Percentiles rank a stretch among this genome's conserved stretches.
These are phyloP conservation scores for Barbarea vulgaris DNA, from an alignment of 345 rosid genomes.

Conservation along the genomic window DNA sequence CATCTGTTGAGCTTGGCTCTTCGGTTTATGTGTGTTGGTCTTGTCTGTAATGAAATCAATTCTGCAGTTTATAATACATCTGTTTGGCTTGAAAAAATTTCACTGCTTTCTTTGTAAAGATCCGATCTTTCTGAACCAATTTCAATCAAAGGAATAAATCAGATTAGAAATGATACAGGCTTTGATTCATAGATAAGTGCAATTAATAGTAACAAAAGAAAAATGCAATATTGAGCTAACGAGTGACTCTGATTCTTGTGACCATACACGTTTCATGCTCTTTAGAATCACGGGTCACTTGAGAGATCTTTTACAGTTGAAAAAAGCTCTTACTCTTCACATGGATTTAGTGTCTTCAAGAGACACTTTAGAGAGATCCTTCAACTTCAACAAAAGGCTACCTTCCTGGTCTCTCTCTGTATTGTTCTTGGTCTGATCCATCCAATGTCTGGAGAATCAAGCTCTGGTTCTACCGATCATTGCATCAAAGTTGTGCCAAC, in stretches of 20 bases:
- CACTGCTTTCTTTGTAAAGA: slow-evolving; percentile 8
- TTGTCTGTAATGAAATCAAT: slow-evolving; percentile 33
- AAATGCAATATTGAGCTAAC: slow-evolving; percentile 19
- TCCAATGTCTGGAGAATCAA: slow-evolving; percentile 58
- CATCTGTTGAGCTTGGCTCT: slow-evolving; percentile 32
- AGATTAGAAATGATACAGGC: neutral
- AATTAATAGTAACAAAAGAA: slow-evolving; percentile 32
- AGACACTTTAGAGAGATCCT: slow-evolving; percentile 33
- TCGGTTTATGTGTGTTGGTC: slow-evolving; percentile 26
- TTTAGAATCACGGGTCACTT: slow-evolving; percentile 42
- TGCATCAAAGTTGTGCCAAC: slow-evolving; percentile 66
- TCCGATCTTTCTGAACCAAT: slow-evolving; percentile 1
- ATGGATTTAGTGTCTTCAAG: slow-evolving; percentile 38
- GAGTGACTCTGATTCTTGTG: slow-evolving; percentile 26
- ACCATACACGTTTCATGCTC: slow-evolving; percentile 43
- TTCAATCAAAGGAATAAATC: neutral
- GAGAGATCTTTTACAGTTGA: slow-evolving; percentile 46
- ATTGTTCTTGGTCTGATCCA: slow-evolving; percentile 30
- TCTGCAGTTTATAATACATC: slow-evolving; percentile 14
- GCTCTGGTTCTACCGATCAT: slow-evolving; percentile 58
- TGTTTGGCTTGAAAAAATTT: slow-evolving; percentile 21
- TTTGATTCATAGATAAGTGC: slow-evolving; percentile 22
- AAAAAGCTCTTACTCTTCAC: slow-evolving; percentile 40
- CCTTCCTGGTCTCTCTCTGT: slow-evolving; percentile 25
- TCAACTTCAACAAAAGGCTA: slow-evolving; percentile 38